Conservation (phyloP, 1,284 basidiomycete species). For the Tilletia caries region DNA sequence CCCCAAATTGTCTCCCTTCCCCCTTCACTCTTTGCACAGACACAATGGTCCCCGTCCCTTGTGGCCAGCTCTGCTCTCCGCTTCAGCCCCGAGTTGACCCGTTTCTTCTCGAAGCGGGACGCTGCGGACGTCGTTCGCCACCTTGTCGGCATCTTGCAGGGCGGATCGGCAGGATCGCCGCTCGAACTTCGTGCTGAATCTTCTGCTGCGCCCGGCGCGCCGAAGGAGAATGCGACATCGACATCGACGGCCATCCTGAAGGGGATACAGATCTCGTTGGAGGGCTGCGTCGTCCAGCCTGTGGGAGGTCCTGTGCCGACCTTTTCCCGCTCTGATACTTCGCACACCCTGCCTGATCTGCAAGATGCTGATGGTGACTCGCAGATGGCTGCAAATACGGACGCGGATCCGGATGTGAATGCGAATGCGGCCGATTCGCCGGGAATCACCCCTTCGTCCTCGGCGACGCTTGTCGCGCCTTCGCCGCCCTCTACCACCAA, state of each 20-base stretch:
- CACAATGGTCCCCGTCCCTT: conserved; percentile 26
- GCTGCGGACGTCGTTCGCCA: conserved; percentile 29
- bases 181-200: background rate
- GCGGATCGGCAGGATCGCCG: conserved; percentile 28
- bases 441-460: background rate
- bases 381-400: background rate
- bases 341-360: background rate
- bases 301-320: background rate
- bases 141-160: conserved; percentile 28
- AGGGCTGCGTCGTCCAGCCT: conserved; percentile 4
- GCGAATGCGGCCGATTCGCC: background rate
- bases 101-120: conserved; percentile 41
- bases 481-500: background rate
- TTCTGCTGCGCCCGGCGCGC: background rate
- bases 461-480: background rate
- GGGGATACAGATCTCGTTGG: conserved; percentile 6
- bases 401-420: background rate
- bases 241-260: background rate
- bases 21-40: conserved; percentile 16
- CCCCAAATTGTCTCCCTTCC: conserved; percentile 5
- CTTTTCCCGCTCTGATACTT: background rate
- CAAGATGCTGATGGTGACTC: conserved; percentile 5
- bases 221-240: background rate
- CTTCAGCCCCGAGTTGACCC: conserved; percentile 48
- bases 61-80: conserved; percentile 17